These are phyloP conservation scores for Alectoria sarmentosa DNA, from an alignment of 495 filamentous ascomycete genomes.

Conservation along the genomic window DNA sequence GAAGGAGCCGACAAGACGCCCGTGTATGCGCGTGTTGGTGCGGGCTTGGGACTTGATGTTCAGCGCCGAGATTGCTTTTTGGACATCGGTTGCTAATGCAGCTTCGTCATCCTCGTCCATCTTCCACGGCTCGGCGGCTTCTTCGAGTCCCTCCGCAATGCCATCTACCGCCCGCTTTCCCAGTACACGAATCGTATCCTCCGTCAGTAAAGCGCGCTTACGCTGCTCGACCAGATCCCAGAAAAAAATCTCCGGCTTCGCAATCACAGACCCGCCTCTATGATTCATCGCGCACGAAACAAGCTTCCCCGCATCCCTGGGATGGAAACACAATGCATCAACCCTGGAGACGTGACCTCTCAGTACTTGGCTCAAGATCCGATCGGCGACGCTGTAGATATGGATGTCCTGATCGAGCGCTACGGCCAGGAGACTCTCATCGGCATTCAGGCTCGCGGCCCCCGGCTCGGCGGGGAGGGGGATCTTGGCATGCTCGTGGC, in stretches of 20 bases:
- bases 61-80: not conserved
- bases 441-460: constrained; percentile 3
- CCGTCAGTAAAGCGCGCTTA: not conserved
- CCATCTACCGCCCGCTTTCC: not conserved
- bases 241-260: constrained; percentile 9
- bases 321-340: constrained; percentile 9
- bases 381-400: not conserved
- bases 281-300: constrained; percentile 11
- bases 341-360: constrained; percentile 8
- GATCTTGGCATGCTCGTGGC: constrained; percentile 2
- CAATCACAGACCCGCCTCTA: not conserved
- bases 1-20: not conserved
- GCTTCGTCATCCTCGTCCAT: not conserved
- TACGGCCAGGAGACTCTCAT: constrained; percentile 1
- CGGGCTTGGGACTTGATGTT: constrained; percentile 2
- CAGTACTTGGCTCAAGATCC: not conserved
- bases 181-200: not conserved
- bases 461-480: not conserved
- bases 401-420: constrained; percentile 3
- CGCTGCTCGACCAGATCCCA: constrained; percentile 11
- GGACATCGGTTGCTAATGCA: not conserved
- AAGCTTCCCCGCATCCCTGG: not conserved
- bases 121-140: not conserved
- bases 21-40: not conserved
- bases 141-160: not conserved